These are phyloP conservation scores for Mortierella sp. DNA, from an alignment of 371 early-diverging fungal species.

Conservation along the genomic window DNA sequence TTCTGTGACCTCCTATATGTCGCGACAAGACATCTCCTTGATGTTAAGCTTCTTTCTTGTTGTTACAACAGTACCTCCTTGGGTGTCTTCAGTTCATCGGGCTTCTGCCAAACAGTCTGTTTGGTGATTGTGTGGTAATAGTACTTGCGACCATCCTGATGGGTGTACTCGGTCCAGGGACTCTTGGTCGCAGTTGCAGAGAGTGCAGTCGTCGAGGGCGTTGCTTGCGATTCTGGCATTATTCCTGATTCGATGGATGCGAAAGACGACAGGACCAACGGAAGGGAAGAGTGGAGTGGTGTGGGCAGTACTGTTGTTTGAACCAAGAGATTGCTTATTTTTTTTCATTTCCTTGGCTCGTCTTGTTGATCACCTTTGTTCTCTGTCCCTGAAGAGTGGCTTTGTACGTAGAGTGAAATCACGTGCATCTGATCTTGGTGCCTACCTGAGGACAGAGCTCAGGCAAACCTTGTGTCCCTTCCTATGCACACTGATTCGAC, in stretches of 20 bases:
- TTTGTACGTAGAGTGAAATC: neutral
- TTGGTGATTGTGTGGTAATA: constrained; percentile 88
- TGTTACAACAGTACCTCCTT: constrained; percentile 71
- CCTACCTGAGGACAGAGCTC: neutral
- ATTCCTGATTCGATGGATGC: neutral
- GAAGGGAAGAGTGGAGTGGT: neutral
- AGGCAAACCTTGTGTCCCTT: neutral
- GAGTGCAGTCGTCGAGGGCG: neutral
- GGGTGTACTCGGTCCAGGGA: constrained; percentile 84
- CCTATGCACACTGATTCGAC: neutral
- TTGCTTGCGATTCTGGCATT: constrained; percentile 33
- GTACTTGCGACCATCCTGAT: constrained; percentile 87
- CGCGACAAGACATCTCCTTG: too few relatives aligned
- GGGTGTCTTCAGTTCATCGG: constrained; percentile 90
- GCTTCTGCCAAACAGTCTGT: constrained; percentile 95
- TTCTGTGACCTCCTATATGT: too few relatives aligned
- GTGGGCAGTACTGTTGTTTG: neutral
- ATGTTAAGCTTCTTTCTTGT: neutral
- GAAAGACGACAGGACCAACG: neutral
- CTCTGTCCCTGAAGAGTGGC: constrained; percentile 8
- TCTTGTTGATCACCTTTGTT: constrained; percentile 2
- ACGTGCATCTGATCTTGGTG: neutral
- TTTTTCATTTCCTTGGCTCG: constrained; percentile 1
- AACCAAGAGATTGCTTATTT: neutral
- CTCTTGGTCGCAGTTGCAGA: constrained; percentile 20